phyloP scores from a whole-genome alignment of 164 flowering plant species.

The Cinnamomum chago region DNA sequence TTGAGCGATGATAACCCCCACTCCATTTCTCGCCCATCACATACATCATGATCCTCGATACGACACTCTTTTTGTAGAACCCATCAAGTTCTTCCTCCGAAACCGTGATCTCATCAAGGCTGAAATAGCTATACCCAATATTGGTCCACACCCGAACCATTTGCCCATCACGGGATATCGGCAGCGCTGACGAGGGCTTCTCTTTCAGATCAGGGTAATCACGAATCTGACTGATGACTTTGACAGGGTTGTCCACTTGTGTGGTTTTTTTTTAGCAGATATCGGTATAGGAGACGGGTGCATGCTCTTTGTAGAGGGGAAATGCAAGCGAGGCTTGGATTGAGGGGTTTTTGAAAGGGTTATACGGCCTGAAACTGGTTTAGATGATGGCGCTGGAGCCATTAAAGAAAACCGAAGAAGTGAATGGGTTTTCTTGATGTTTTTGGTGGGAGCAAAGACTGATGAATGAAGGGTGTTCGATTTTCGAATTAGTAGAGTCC shows the following conservation, averaged over 20 bases:
- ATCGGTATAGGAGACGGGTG: slow-evolving; percentile 39
- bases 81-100: slow-evolving; percentile 73
- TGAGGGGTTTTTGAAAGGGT: slow-evolving; percentile 55
- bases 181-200: slow-evolving; percentile 42
- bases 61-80: slow-evolving; percentile 69
- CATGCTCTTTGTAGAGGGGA: slow-evolving; percentile 24
- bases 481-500: neutral
- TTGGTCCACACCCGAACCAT: slow-evolving; percentile 63
- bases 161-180: slow-evolving; percentile 42
- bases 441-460: neutral
- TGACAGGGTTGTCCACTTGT: slow-evolving; percentile 74
- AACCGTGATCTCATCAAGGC: slow-evolving; percentile 76
- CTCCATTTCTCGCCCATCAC: too few relatives aligned
- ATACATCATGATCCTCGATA: slow-evolving; percentile 46
- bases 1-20: too few relatives aligned
- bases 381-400: slow-evolving; percentile 66
- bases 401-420: slow-evolving; percentile 26
- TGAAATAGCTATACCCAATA: slow-evolving; percentile 83
- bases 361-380: slow-evolving; percentile 27
- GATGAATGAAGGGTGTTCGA: neutral
- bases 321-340: slow-evolving; percentile 52
- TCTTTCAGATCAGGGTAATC: slow-evolving; percentile 58
- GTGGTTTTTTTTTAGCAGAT: slow-evolving; percentile 26
- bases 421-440: neutral
- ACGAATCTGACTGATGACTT: slow-evolving; percentile 75